Conservation (phyloP, 345 rosid species). For the Melastoma malabathricum region DNA sequence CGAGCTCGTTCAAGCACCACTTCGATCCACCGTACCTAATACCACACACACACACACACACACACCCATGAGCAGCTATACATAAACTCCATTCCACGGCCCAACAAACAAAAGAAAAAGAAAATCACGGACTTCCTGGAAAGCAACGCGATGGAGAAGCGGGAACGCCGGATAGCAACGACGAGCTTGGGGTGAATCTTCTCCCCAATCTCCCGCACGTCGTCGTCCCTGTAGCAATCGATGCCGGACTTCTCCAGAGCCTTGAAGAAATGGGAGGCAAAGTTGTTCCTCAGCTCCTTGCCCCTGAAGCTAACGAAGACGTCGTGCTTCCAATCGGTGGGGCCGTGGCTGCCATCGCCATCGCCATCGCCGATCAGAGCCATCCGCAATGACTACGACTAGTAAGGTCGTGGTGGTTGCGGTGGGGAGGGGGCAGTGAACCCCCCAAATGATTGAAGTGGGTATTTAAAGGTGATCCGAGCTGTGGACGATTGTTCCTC, state of each 20-base stretch:
- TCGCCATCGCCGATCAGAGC: too few relatives aligned
- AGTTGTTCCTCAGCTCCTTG: neutral
- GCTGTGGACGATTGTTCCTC: too few relatives aligned
- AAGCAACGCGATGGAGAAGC: slow-evolving; percentile 2
- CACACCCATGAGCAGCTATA: too few relatives aligned
- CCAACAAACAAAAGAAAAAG: too few relatives aligned
- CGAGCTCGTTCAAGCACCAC: slow-evolving; percentile 9
- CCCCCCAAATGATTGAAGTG: too few relatives aligned
- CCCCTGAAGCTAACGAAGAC: slow-evolving; percentile 7
- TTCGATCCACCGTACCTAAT: slow-evolving; percentile 5
- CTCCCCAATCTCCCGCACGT: slow-evolving; percentile 1
- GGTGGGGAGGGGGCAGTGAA: too few relatives aligned
- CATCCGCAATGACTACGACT: too few relatives aligned
- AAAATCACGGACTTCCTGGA: neutral
- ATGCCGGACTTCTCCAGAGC: neutral
- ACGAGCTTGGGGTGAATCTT: neutral
- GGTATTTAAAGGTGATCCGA: too few relatives aligned
- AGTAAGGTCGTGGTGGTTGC: too few relatives aligned
- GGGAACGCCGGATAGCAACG: neutral
- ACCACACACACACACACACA: too few relatives aligned
- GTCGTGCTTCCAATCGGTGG: slow-evolving; percentile 5
- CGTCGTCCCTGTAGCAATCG: slow-evolving; percentile 4
- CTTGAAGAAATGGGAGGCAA: slow-evolving; percentile 7
- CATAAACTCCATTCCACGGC: too few relatives aligned
- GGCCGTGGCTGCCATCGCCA: too few relatives aligned